Evolutionary conservation across 148 eudicot genomes (phyloP).

Genomic region (Gaultheria prostrata): DNA sequence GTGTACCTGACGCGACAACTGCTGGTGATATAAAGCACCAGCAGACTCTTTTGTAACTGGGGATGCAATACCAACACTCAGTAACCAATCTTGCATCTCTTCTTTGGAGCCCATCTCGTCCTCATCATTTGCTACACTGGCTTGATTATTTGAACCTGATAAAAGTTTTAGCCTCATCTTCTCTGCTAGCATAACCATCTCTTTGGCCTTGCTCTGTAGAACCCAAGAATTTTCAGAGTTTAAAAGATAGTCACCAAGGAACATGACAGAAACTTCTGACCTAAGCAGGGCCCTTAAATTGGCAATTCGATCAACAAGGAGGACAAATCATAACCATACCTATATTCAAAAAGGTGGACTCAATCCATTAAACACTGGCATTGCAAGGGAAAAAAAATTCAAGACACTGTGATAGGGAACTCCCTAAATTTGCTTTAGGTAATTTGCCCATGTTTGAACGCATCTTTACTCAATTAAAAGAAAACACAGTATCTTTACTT

Average conservation of each 20-base stretch:
- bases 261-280: background rate
- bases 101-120: conserved; percentile 81
- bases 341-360: background rate
- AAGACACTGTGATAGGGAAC: background rate
- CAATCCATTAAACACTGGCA: background rate
- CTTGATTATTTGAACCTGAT: conserved; percentile 55
- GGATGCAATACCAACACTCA: conserved; percentile 96
- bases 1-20: conserved; percentile 93
- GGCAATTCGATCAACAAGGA: background rate
- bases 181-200: conserved; percentile 97
- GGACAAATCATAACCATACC: background rate
- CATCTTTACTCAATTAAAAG: background rate
- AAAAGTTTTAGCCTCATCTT: conserved; percentile 93
- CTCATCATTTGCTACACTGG: conserved; percentile 57
- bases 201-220: conserved; percentile 87
- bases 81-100: conserved; percentile 93
- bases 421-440: background rate
- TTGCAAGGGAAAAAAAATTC: background rate
- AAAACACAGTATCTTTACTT: background rate
- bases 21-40: conserved; percentile 97
- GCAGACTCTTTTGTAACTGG: conserved; percentile 98
- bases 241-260: background rate
- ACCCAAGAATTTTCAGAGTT: conserved; percentile 4
- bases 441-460: background rate
- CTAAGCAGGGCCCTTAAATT: background rate